Percentiles rank a stretch among this genome's conserved stretches.
phyloP scores from a whole-genome alignment of 352 stramenopile species.

The Phytopythium helicoides region DNA sequence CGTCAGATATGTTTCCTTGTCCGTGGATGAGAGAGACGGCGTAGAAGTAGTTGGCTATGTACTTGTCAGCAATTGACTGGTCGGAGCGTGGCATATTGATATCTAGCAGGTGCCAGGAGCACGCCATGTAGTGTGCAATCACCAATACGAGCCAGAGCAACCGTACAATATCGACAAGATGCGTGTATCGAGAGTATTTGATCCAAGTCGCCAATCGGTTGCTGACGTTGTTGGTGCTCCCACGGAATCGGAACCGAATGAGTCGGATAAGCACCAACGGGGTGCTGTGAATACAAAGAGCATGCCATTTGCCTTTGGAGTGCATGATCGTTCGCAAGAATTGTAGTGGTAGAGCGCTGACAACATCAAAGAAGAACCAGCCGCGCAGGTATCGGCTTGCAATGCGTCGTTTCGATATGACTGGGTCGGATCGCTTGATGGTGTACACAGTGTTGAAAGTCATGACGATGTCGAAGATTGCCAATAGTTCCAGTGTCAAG shows the following conservation, averaged over 20 bases:
- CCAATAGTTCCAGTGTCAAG: slow-evolving; percentile 6
- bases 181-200: slow-evolving; percentile 36
- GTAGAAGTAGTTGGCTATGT: slow-evolving; percentile 30
- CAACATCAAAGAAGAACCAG: slow-evolving; percentile 14
- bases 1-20: slow-evolving; percentile 32
- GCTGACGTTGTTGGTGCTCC: slow-evolving; percentile 19
- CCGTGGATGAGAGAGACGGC: slow-evolving; percentile 44
- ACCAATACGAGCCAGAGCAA: slow-evolving; percentile 37
- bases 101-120: slow-evolving; percentile 41
- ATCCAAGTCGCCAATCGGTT: slow-evolving; percentile 16
- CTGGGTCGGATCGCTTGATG: slow-evolving; percentile 4
- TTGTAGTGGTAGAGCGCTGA: slow-evolving; percentile 6
- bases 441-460: slow-evolving; percentile 18
- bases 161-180: slow-evolving; percentile 34
- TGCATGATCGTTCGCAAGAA: background rate
- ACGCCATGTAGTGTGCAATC: slow-evolving; percentile 50
- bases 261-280: slow-evolving; percentile 19
- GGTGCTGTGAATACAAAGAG: slow-evolving; percentile 19
- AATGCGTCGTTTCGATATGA: slow-evolving; percentile 15
- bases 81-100: background rate
- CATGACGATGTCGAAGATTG: slow-evolving; percentile 9
- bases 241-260: slow-evolving; percentile 5
- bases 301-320: background rate
- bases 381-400: slow-evolving; percentile 6
- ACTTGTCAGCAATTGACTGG: slow-evolving; percentile 14